These are phyloP conservation scores for Biscogniauxia mediterranea DNA, from an alignment of 2,329 filamentous ascomycete genomes.

Conservation along the genomic window DNA sequence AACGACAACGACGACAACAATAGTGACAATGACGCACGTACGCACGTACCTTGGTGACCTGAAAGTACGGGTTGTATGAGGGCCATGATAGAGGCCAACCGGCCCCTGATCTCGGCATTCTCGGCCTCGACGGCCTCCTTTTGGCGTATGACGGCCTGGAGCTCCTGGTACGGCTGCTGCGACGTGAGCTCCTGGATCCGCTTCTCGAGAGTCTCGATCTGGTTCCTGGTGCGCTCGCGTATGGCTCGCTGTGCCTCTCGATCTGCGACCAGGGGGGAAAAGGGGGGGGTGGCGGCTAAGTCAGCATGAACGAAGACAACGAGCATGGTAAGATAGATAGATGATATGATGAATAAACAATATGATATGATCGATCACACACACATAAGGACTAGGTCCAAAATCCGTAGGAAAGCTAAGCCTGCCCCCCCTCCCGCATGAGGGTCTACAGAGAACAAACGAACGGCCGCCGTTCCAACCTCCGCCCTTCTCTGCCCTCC, in stretches of 20 bases:
- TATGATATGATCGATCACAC: too few species aligned
- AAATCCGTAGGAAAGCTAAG: too few species aligned
- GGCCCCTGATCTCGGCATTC: slow-evolving; percentile 73
- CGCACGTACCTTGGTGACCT: slow-evolving; percentile 25
- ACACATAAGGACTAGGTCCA: too few species aligned
- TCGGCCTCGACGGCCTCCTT: slow-evolving; percentile 77
- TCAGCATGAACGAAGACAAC: slow-evolving; percentile 4
- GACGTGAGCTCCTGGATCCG: slow-evolving; percentile 73
- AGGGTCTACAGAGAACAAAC: too few species aligned
- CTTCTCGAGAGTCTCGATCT: slow-evolving; percentile 72
- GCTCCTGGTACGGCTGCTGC: slow-evolving; percentile 79
- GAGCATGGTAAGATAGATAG: neutral
- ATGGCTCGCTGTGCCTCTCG: slow-evolving; percentile 85
- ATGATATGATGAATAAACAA: too few species aligned
- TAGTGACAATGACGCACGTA: neutral
- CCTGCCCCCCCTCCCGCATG: too few species aligned
- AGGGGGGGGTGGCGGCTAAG: neutral
- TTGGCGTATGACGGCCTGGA: slow-evolving; percentile 71
- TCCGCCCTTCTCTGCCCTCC: too few species aligned
- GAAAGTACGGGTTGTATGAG: slow-evolving; percentile 60
- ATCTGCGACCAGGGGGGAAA: slow-evolving; percentile 56
- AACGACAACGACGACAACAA: neutral
- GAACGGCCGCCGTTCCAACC: too few species aligned
- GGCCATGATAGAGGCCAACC: slow-evolving; percentile 63
- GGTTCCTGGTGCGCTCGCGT: slow-evolving; percentile 75